A percentile compares a stretch with the other conserved stretches of the same genome.
phyloP scores from a whole-genome alignment of 495 filamentous ascomycete genomes.

The Aspergillus kassunensis region DNA sequence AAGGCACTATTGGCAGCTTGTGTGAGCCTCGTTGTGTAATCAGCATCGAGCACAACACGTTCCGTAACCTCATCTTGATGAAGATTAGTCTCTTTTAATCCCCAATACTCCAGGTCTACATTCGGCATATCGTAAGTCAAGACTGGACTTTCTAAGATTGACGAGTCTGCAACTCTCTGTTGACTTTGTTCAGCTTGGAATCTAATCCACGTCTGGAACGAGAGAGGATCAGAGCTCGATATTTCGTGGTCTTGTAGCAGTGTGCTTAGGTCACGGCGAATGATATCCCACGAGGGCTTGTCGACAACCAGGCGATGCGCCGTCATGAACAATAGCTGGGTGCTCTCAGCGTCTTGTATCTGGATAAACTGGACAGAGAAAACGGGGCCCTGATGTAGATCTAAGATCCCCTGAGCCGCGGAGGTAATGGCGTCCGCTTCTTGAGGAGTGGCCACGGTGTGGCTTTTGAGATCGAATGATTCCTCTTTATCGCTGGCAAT shows the following conservation, averaged over 20 bases:
- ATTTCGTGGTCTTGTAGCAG: neutral
- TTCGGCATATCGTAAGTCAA: neutral
- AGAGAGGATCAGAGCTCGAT: neutral
- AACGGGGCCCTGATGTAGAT: slow-evolving; percentile 9
- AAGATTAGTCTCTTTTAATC: neutral
- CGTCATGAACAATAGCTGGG: slow-evolving; percentile 3
- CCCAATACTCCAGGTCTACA: slow-evolving; percentile 10
- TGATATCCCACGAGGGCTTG: slow-evolving; percentile 9
- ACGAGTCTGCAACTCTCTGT: neutral
- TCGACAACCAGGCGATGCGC: slow-evolving; percentile 13
- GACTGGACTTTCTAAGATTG: neutral
- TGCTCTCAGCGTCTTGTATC: neutral
- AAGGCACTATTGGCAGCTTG: slow-evolving; percentile 26
- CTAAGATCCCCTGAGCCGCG: neutral
- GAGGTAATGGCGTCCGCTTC: slow-evolving; percentile 1
- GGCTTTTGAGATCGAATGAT: neutral
- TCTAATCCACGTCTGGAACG: slow-evolving; percentile 7
- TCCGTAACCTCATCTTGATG: neutral
- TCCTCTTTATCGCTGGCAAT: neutral
- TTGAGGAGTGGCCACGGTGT: neutral
- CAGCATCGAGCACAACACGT: slow-evolving; percentile 20
- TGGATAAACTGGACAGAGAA: slow-evolving; percentile 2
- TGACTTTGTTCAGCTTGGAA: neutral
- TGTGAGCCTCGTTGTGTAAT: slow-evolving; percentile 26
- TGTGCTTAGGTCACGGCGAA: slow-evolving; percentile 2